These are phyloP conservation scores for Boletus subparvulus DNA, from an alignment of 768 basidiomycete species.

Conservation along the genomic window DNA sequence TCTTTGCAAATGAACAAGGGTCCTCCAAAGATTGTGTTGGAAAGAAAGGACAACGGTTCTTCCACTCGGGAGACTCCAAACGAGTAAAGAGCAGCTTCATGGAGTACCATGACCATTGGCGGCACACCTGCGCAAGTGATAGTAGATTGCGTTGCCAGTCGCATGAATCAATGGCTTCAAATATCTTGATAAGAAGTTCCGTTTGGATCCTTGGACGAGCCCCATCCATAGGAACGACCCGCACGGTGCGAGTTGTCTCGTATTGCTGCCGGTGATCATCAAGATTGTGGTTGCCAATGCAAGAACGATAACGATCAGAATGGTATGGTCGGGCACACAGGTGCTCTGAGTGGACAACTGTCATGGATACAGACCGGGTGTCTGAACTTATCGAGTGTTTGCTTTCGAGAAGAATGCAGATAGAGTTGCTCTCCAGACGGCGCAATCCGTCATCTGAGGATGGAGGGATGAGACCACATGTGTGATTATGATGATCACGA, in stretches of 20 bases:
- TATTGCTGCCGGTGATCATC: too few relatives aligned
- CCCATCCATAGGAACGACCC: neutral
- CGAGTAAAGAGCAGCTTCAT: neutral
- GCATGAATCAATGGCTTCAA: neutral
- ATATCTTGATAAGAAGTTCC: conserved; percentile 4
- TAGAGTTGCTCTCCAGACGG: too few relatives aligned
- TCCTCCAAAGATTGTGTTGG: neutral
- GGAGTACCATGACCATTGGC: conserved; percentile 1
- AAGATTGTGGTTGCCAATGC: too few relatives aligned
- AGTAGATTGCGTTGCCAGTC: conserved; percentile 3
- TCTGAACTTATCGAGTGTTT: too few relatives aligned
- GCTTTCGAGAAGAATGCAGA: too few relatives aligned
- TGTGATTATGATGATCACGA: too few relatives aligned
- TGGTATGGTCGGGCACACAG: too few relatives aligned
- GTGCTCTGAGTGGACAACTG: too few relatives aligned
- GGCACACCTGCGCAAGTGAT: conserved; percentile 7
- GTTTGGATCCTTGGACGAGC: neutral
- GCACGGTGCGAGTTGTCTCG: neutral
- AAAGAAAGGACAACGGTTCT: neutral
- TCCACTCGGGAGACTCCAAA: neutral
- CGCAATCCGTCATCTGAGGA: neutral
- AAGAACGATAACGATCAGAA: too few relatives aligned
- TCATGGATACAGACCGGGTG: too few relatives aligned
- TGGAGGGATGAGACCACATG: neutral
- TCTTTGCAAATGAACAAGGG: neutral